Percentiles rank a stretch among this genome's conserved stretches.
Conservation (phyloP, 2,329 filamentous ascomycete species). For the Passalora sequoiae region DNA sequence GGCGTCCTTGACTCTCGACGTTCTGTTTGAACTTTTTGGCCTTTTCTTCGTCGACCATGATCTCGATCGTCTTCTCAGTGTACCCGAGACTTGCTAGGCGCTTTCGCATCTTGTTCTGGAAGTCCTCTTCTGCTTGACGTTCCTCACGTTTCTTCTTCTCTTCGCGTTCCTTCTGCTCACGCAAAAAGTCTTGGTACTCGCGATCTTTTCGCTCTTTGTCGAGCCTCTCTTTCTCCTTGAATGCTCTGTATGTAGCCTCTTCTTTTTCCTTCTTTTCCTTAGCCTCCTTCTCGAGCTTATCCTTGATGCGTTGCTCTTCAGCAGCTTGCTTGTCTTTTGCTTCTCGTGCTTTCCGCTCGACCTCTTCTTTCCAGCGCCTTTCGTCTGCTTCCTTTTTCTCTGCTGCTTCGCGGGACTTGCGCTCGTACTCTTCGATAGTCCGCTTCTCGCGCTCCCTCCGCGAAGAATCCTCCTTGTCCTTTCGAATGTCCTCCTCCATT, state of each 20-base stretch:
- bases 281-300: slow-evolving; percentile 37
- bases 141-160: slow-evolving; percentile 31
- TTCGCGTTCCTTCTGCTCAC: slow-evolving; percentile 63
- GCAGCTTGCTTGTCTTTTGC: slow-evolving; percentile 34
- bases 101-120: slow-evolving; percentile 45
- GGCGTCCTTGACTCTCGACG: slow-evolving; percentile 12
- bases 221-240: slow-evolving; percentile 30
- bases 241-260: slow-evolving; percentile 27
- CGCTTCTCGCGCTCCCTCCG: slow-evolving; percentile 25
- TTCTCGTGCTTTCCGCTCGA: slow-evolving; percentile 37
- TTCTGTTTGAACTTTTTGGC: slow-evolving; percentile 33
- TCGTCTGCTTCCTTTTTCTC: slow-evolving; percentile 34
- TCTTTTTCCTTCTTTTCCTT: slow-evolving; percentile 34
- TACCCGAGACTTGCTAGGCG: slow-evolving; percentile 43
- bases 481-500: slow-evolving; percentile 27
- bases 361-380: slow-evolving; percentile 37
- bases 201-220: slow-evolving; percentile 41
- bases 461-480: slow-evolving; percentile 33
- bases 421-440: slow-evolving; percentile 27
- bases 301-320: slow-evolving; percentile 39
- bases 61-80: slow-evolving; percentile 45
- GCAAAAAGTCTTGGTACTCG: slow-evolving; percentile 48
- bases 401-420: slow-evolving; percentile 31
- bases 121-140: slow-evolving; percentile 34
- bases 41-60: slow-evolving; percentile 45